Evolutionary conservation across 2,329 filamentous ascomycete genomes (phyloP), one percentile per base, ranked within the genome.

Genomic region (Fusarium clavum): DNA sequence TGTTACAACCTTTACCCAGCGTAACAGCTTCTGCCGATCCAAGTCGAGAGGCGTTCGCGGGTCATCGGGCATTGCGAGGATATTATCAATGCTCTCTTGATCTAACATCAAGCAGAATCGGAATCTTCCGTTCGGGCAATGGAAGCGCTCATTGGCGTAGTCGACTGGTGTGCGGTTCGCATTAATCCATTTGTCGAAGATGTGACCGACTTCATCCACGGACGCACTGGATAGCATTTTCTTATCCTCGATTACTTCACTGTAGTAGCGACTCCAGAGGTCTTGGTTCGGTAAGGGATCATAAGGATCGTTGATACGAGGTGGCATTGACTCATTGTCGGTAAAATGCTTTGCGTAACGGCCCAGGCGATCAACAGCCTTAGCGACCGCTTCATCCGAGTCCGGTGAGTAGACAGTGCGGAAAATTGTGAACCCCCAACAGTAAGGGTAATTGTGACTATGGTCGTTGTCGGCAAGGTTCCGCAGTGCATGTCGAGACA

Each of bases 361-460:
- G 40, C 52, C 54, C 46, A 73, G 54, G 13, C 72, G 66, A 56
- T 65, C 57, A 34, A 73, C 22, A 51, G 68, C 68, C n/a, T 46
- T 52, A 29, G 51, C 43, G 25, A 70, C 45, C 1, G 27, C 48
- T 49, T 73, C 71, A 20, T 73, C 57, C 8, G 69, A 71, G 1
- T 55, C 71, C 4, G 67, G 52, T 13, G 57, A 47, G 52, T 74
- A 74, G 30, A 69, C 61, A 27, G 71, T 73, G 52, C 67, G 70
- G 56, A 73, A 73, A 40, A 73, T 67, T 25, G 67, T 69, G 55
- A 62, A 74, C 3, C 67, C 71, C 70, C 67, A 73, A n/a, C 62
- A 73, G n/a, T 70, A 73, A 46, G 61, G 57, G n/a, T 73, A 71
- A 52, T 34, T 61, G 34, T 74, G 72, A 27, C 64, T 70, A 27